Base-by-base conservation (phyloP, 306 rosid species). In the Erythrophleum fordii region DNA sequence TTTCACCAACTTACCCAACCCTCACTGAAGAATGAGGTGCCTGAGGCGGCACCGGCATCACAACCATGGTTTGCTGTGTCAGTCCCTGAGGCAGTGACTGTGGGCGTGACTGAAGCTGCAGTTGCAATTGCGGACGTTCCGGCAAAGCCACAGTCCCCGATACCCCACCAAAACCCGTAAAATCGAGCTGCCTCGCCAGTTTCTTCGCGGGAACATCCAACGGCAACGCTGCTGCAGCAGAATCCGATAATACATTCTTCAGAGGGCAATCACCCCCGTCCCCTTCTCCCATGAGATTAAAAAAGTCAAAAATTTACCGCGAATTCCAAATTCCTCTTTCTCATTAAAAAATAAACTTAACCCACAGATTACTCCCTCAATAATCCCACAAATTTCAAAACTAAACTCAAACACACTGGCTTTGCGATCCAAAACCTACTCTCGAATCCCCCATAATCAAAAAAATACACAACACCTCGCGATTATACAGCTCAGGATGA, bases 171-270 rank as follows among this genome's bases (percentile, higher is more conserved):
- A 66, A 74, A 42, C 87, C 93, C 2, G 93, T 90, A 83, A 96
- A 96, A 90, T 93, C 97, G 67, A 96, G 98, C 91, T 96, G 99
- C 86, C 98, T 86, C 65, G 94, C 98, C 10, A 92, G 91, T 87
- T 93, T 96, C 92, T 87, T 96, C 82, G 90, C 87, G 39, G 97
- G 94, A 86, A 78, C 87, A 72, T 93, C 99, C 61, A 86, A 73
- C 59, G 86, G 76, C 65, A 87, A 73, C 10, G 76, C 71, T 10
- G 51, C 75, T 0, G 89, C 60, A 22, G 67, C 79, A 45, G 80
- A 85, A 65, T 89, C 93, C 17, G 88, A 83, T 79, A 83, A 85
- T 51, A 74, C 86, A 83, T 88, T 90, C 80, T 82, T 89, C 65
- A 61, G 87, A 86, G 82, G 82, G 77, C 60, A 78, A 86, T 90